Evolutionary conservation across 2,329 filamentous ascomycete genomes (phyloP), one percentile per base, ranked within the genome.

Genomic region (Ophiostoma sp.): DNA sequence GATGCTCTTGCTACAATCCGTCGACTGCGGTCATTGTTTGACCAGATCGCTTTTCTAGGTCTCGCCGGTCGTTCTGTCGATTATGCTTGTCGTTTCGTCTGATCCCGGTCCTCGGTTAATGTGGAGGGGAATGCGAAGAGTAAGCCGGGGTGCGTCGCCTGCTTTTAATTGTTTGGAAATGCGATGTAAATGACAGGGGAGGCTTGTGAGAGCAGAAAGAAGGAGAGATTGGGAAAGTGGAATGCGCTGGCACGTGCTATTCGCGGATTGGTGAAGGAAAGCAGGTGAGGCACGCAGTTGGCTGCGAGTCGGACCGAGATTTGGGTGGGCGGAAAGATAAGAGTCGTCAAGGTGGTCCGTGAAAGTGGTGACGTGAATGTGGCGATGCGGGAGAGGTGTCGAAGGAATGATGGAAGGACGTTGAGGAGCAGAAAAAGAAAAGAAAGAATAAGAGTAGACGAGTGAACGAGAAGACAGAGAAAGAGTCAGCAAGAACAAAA

Each of bases 241-340:
- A 55, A 69, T 57, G 36, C 22, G 52, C 36, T 15, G 52, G 36
- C 69, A 70, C 69, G 69, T 70, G 69, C 69, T 70, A 42, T 70
- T 59, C 0, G 71, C 17, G 48, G 15, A 31, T 33, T 15, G 45
- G 12, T 3, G 39, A 45, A 45, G 11, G 15, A 48, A 17, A 48
- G 42, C 15, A 17, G 39, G 42, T 48, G 42, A 17, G 52, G 52
- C 52, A 31, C 52, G 52, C 25, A 59, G 42, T 48, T 48, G 42
- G 42, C 42, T 48, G 42, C 19, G 42, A 48, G 42, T 48, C 42
- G 42, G 42, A 48, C 42, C 42, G 42, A 48, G 15, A 48, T 17
- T 17, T 48, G 42, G 3, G 6, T 17, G 15, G 42, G 50, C 8
- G 11, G 59, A 25, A 33, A 72, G 71, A 72, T 72, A 72, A 72